Conservation (phyloP, 257 asterid species). For the Solanum sejunctum region DNA sequence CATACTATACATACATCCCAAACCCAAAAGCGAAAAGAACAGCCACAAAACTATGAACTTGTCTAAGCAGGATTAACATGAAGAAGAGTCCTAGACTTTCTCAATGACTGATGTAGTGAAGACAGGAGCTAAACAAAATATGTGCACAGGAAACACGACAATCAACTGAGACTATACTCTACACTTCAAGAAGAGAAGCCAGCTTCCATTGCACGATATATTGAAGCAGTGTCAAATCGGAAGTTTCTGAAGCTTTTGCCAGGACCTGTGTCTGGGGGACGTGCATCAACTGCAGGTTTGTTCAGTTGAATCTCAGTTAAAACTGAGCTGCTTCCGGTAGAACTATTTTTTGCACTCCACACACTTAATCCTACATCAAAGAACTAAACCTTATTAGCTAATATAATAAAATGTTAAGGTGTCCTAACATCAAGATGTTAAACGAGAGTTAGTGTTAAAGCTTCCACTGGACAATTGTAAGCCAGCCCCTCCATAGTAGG, state of each 20-base stretch:
- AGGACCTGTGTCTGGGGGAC: conserved; percentile 23
- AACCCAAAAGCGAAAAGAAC: conserved; percentile 4
- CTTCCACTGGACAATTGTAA: background rate
- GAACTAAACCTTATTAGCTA: background rate
- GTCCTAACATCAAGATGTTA: background rate
- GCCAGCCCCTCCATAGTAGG: background rate
- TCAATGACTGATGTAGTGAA: background rate
- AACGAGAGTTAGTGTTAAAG: background rate
- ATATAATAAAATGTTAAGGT: background rate
- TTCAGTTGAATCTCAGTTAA: conserved; percentile 29
- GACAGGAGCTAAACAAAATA: conserved; percentile 2
- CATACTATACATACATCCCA: conserved; percentile 7
- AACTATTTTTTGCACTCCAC: conserved; percentile 62
- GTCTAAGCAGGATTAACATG: background rate
- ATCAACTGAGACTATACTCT: background rate
- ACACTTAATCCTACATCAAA: conserved; percentile 41
- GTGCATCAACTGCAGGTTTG: conserved; percentile 31
- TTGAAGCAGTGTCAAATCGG: conserved; percentile 48
- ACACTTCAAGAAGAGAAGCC: conserved; percentile 31
- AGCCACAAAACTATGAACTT: conserved; percentile 10
- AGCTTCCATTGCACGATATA: conserved; percentile 52
- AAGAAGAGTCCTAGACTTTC: background rate
- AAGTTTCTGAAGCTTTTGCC: conserved; percentile 63
- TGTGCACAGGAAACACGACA: conserved; percentile 10
- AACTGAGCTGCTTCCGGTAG: conserved; percentile 44